Evolutionary conservation across 768 basidiomycete genomes (phyloP).

Genomic region (Leucogyrophana mollusca): DNA sequence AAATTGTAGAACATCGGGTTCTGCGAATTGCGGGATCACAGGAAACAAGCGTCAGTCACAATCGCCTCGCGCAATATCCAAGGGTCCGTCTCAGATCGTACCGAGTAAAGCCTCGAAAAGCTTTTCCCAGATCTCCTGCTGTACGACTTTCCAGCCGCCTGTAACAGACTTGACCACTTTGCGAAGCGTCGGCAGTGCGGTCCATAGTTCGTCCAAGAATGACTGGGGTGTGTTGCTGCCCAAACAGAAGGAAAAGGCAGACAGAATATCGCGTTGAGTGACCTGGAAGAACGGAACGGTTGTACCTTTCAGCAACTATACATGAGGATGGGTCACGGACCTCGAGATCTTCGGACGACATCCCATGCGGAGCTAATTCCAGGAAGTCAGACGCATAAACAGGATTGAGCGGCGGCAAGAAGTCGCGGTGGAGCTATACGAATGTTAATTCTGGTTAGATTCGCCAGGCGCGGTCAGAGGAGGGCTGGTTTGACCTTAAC

Average conservation of each 20-base stretch:
- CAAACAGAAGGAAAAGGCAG: slow-evolving; percentile 44
- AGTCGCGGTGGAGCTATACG: slow-evolving; percentile 63
- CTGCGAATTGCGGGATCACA: slow-evolving; percentile 29
- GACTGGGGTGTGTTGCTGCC: slow-evolving; percentile 51
- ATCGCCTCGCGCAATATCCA: neutral
- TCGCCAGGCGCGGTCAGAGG: neutral
- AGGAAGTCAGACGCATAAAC: slow-evolving; percentile 52
- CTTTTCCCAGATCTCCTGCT: slow-evolving; percentile 47
- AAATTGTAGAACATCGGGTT: slow-evolving; percentile 52
- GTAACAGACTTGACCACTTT: slow-evolving; percentile 30
- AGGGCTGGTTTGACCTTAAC: slow-evolving; percentile 46
- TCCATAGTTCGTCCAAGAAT: slow-evolving; percentile 59
- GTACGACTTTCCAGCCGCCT: slow-evolving; percentile 46
- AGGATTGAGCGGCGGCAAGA: slow-evolving; percentile 52
- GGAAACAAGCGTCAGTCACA: neutral
- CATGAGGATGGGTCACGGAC: slow-evolving; percentile 25
- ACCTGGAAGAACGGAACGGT: slow-evolving; percentile 31
- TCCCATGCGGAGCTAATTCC: slow-evolving; percentile 43
- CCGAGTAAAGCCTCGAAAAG: slow-evolving; percentile 47
- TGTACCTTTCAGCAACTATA: neutral
- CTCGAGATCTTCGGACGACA: slow-evolving; percentile 53
- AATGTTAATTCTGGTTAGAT: neutral
- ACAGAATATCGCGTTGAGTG: slow-evolving; percentile 56
- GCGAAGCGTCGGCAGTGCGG: slow-evolving; percentile 51
- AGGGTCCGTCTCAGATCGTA: neutral